phyloP scores from a whole-genome alignment of 2,329 filamentous ascomycete genomes.

The Pyricularia sp. region DNA sequence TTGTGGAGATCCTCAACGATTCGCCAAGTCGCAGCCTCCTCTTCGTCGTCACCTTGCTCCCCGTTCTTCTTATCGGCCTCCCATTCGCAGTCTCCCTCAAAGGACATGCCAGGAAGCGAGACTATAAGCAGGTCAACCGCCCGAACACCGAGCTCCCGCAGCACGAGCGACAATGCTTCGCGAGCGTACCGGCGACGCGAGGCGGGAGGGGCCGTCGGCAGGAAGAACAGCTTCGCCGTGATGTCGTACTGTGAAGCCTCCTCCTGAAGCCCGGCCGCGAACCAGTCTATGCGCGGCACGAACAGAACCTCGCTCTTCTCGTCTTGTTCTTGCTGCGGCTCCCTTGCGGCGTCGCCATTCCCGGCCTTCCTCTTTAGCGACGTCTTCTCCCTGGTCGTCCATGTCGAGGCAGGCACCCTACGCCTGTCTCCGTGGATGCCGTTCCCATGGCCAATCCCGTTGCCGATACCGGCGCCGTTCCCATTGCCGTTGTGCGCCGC shows the following conservation, averaged over 20 bases:
- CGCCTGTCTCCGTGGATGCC: constrained; percentile 11
- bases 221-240: constrained; percentile 90
- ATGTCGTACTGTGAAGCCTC: constrained; percentile 84
- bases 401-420: constrained; percentile 8
- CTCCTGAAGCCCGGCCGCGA: constrained; percentile 63
- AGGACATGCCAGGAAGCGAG: constrained; percentile 87
- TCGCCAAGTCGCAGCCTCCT: constrained; percentile 60
- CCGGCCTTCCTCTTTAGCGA: constrained; percentile 20
- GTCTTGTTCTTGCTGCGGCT: constrained; percentile 7
- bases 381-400: constrained; percentile 41
- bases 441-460: constrained; percentile 18
- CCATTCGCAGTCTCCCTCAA: constrained; percentile 86
- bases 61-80: constrained; percentile 56
- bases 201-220: constrained; percentile 48
- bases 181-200: constrained; percentile 60
- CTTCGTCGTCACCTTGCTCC: constrained; percentile 54
- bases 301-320: constrained; percentile 51
- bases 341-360: neutral
- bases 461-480: constrained; percentile 7
- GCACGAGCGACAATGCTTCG: constrained; percentile 72
- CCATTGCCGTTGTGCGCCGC: constrained; percentile 18
- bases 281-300: constrained; percentile 70
- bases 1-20: constrained; percentile 63
- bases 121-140: constrained; percentile 83
- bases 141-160: constrained; percentile 61